Evolutionary conservation across 2,329 filamentous ascomycete genomes (phyloP).

Genomic region (Cladosporium sp.): DNA sequence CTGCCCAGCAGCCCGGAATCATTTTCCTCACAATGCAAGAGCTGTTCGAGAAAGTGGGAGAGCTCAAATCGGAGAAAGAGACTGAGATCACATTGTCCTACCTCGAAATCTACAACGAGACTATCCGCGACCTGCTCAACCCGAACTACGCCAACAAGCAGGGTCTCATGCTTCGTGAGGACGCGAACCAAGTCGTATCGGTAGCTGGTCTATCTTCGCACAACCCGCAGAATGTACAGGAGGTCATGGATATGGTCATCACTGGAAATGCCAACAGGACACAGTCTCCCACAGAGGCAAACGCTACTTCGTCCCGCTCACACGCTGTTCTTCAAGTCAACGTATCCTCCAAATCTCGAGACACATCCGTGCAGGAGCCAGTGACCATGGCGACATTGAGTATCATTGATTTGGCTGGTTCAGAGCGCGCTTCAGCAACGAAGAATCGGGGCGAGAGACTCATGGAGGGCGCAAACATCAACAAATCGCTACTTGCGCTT

Average conservation of each 20-base stretch:
- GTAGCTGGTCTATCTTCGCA: conserved; percentile 89
- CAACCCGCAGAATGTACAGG: conserved; percentile 81
- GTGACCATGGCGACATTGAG: conserved; percentile 98
- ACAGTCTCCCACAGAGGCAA: conserved; percentile 94
- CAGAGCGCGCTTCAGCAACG: conserved; percentile 90
- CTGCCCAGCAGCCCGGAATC: conserved; percentile 86
- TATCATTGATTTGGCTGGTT: conserved; percentile 95
- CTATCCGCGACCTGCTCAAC: conserved; percentile 90
- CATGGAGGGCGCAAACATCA: conserved; percentile 96
- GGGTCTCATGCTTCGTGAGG: conserved; percentile 87
- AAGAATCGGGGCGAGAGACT: conserved; percentile 92
- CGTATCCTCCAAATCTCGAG: conserved; percentile 86
- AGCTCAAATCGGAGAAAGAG: conserved; percentile 77
- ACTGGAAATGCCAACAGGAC: conserved; percentile 90
- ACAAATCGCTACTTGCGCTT: conserved; percentile 91
- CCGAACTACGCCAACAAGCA: conserved; percentile 75
- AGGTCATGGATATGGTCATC: conserved; percentile 99
- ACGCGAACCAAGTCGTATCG: conserved; percentile 87
- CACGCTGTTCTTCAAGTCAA: conserved; percentile 98
- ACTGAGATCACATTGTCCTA: conserved; percentile 92
- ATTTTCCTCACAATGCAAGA: conserved; percentile 99
- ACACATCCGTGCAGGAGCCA: conserved; percentile 86
- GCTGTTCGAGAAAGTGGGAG: conserved; percentile 91
- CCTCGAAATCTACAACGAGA: conserved; percentile 98
- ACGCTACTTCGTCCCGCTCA: conserved; percentile 93